A percentile compares a stretch with the other conserved stretches of the same genome.
phyloP scores from a whole-genome alignment of 2,329 filamentous ascomycete genomes.

The Davidsoniella eucalypti region DNA sequence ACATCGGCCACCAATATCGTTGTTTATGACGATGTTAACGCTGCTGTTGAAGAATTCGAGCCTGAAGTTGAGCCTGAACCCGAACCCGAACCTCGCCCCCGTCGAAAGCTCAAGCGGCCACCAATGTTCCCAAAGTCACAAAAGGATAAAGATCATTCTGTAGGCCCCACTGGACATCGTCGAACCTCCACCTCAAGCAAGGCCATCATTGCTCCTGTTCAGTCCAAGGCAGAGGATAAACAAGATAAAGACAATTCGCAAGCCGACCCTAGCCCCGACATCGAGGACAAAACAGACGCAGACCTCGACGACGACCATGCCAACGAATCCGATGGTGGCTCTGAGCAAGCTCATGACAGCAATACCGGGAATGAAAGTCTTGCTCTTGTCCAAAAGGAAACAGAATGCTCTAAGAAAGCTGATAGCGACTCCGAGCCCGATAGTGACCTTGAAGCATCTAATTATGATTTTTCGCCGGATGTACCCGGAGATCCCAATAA shows the following conservation, averaged over 20 bases:
- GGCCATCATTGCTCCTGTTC: background rate
- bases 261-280: background rate
- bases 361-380: too few species aligned
- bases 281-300: background rate
- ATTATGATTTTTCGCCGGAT: constrained; percentile 31
- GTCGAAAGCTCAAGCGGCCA: constrained; percentile 7
- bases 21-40: constrained; percentile 84
- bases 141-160: constrained; percentile 1
- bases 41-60: constrained; percentile 72
- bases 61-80: constrained; percentile 19
- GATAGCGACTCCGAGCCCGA: constrained; percentile 44
- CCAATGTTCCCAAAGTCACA: constrained; percentile 8
- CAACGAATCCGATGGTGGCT: constrained; percentile 13
- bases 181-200: background rate
- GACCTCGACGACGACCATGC: constrained; percentile 19
- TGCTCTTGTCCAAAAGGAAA: background rate
- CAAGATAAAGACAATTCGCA: background rate
- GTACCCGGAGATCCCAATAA: constrained; percentile 20
- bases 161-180: background rate
- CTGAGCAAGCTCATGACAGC: constrained; percentile 18
- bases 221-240: background rate
- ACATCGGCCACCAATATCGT: constrained; percentile 88
- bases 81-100: constrained; percentile 4
- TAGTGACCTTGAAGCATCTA: constrained; percentile 57
- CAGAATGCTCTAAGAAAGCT: background rate